phyloP scores from a whole-genome alignment of 2,329 filamentous ascomycete genomes.

The Thelonectria rubi region DNA sequence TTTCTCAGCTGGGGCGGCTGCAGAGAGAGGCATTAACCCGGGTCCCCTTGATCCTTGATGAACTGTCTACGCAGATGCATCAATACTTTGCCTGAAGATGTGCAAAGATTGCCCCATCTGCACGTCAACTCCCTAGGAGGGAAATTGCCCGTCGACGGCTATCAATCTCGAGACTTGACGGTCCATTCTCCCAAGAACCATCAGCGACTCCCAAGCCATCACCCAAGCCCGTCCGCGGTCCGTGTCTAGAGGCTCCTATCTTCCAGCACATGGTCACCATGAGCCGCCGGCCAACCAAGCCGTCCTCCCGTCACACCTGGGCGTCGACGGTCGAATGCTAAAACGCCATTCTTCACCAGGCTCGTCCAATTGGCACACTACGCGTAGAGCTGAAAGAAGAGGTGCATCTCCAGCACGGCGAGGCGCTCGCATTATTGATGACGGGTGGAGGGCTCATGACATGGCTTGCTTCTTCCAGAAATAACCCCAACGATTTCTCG shows the following conservation, averaged over 20 bases:
- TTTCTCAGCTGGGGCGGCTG: too few species aligned
- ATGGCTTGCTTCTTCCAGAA: constrained; percentile 10
- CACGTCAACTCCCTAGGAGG: constrained; percentile 6
- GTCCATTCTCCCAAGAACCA: too few species aligned
- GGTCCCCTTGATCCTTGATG: constrained; percentile 21
- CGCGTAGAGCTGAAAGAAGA: constrained; percentile 8
- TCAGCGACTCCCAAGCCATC: too few species aligned
- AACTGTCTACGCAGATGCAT: constrained; percentile 13
- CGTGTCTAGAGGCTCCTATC: constrained; percentile 30
- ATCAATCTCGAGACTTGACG: too few species aligned
- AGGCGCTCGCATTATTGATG: constrained; percentile 15
- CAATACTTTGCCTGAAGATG: neutral
- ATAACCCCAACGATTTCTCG: neutral
- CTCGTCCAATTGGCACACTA: neutral
- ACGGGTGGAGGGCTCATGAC: neutral
- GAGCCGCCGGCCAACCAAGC: constrained; percentile 17
- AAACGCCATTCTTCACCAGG: neutral
- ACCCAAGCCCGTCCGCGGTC: constrained; percentile 29
- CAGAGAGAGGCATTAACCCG: constrained; percentile 17
- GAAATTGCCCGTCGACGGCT: neutral
- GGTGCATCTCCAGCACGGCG: constrained; percentile 10
- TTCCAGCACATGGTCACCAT: constrained; percentile 28
- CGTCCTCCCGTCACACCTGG: constrained; percentile 13
- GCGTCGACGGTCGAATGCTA: constrained; percentile 7
- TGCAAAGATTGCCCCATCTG: too few species aligned